These are phyloP conservation scores for Cladosporium oxysporum DNA, from an alignment of 2,329 filamentous ascomycete species.

Conservation along the genomic window DNA sequence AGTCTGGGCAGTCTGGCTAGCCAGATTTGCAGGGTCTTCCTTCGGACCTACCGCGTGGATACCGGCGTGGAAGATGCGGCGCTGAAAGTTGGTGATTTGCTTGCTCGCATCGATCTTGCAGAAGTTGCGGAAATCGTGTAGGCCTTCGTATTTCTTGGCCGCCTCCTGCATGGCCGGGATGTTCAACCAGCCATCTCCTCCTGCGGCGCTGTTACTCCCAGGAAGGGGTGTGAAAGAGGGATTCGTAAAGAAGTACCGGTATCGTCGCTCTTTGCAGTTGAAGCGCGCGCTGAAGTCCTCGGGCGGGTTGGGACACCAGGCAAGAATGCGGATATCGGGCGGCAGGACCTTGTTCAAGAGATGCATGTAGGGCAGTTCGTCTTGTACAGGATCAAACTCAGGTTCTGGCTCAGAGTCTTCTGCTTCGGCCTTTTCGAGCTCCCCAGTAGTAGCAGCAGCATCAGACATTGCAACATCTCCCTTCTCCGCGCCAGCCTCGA, in stretches of 20 bases:
- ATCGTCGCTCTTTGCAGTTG: conserved; percentile 85
- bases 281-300: conserved; percentile 85
- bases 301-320: conserved; percentile 86
- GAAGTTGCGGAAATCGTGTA: conserved; percentile 94
- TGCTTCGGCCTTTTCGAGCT: conserved; percentile 24
- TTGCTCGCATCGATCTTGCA: conserved; percentile 92
- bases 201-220: conserved; percentile 19
- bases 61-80: conserved; percentile 76
- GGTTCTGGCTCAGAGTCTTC: conserved; percentile 24
- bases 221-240: conserved; percentile 76
- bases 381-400: conserved; percentile 65
- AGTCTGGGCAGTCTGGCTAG: conserved; percentile 11
- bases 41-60: conserved; percentile 64
- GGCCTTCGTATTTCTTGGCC: conserved; percentile 75
- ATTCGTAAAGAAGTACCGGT: conserved; percentile 97
- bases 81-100: conserved; percentile 79
- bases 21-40: conserved; percentile 40
- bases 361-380: conserved; percentile 82
- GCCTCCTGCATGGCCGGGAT: conserved; percentile 83
- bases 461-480: conserved; percentile 20
- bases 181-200: conserved; percentile 74
- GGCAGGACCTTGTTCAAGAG: conserved; percentile 86
- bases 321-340: conserved; percentile 83
- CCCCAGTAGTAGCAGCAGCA: background rate
- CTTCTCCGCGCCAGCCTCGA: conserved; percentile 23